Evolutionary conservation across 2,329 filamentous ascomycete genomes (phyloP).

Genomic region (Kalaharituber pfeilii): DNA sequence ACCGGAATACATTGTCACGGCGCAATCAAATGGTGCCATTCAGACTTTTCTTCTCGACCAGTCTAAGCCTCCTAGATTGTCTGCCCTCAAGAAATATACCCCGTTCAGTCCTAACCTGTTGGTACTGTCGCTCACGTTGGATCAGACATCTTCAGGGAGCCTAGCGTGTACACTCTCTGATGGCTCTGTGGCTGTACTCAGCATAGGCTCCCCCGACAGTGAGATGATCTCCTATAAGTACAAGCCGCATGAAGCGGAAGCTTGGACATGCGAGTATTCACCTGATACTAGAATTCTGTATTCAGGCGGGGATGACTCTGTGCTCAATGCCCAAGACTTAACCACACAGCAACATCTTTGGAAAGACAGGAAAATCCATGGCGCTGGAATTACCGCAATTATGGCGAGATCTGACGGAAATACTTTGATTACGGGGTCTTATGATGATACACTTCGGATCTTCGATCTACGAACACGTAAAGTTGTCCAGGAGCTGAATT

Average conservation of each 20-base stretch:
- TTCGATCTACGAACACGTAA: conserved; percentile 33
- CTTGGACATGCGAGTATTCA: conserved; percentile 54
- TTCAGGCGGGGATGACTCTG: conserved; percentile 61
- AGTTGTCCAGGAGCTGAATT: conserved; percentile 44
- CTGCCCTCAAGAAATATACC: conserved; percentile 23
- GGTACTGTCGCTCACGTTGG: conserved; percentile 58
- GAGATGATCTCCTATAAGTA: conserved; percentile 22
- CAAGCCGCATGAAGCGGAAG: conserved; percentile 41
- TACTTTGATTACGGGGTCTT: conserved; percentile 65
- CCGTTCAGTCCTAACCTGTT: conserved; percentile 42
- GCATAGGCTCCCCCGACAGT: conserved; percentile 25
- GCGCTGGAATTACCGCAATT: conserved; percentile 77
- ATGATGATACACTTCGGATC: conserved; percentile 68
- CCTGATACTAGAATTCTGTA: conserved; percentile 28
- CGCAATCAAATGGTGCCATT: conserved; percentile 58
- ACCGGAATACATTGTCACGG: conserved; percentile 47
- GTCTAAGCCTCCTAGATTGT: not conserved
- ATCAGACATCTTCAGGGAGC: conserved; percentile 37
- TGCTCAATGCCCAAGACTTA: conserved; percentile 35
- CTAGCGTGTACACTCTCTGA: conserved; percentile 56
- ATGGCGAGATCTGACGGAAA: conserved; percentile 41
- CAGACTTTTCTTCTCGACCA: conserved; percentile 40
- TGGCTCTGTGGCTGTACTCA: conserved; percentile 43
- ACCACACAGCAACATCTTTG: conserved; percentile 6
- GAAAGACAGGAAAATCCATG: conserved; percentile 38